phyloP scores from a whole-genome alignment of 1,139 yeast species.

The Kodamaea fungicola region DNA sequence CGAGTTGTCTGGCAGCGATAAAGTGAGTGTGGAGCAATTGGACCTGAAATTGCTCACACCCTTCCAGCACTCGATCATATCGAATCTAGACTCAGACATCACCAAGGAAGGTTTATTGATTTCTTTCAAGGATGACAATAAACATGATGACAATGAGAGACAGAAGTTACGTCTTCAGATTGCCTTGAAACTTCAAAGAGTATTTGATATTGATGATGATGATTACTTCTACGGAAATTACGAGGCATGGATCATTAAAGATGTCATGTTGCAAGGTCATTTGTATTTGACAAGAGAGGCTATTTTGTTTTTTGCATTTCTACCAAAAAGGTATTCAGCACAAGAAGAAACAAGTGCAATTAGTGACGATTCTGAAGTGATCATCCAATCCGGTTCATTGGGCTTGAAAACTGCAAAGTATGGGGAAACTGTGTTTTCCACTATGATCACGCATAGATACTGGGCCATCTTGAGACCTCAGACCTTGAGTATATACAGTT shows the following conservation, averaged over 20 bases:
- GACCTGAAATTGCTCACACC: constrained; percentile 14
- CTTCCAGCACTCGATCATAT: constrained; percentile 35
- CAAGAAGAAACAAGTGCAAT: neutral
- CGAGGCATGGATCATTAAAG: constrained; percentile 77
- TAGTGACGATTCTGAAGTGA: constrained; percentile 28
- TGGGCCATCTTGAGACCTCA: constrained; percentile 81
- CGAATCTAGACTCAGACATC: constrained; percentile 28
- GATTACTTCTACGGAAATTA: constrained; percentile 56
- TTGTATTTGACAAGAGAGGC: constrained; percentile 64
- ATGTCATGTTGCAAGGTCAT: constrained; percentile 84
- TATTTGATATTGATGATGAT: constrained; percentile 40
- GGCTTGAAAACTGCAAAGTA: constrained; percentile 48
- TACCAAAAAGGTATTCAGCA: constrained; percentile 52
- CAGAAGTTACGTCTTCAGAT: constrained; percentile 23
- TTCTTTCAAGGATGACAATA: constrained; percentile 13
- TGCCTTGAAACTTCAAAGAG: constrained; percentile 36
- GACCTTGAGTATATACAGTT: constrained; percentile 64
- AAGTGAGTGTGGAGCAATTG: neutral
- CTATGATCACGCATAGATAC: constrained; percentile 38
- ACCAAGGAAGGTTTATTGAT: constrained; percentile 20
- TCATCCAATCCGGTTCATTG: constrained; percentile 45
- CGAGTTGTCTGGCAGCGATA: neutral
- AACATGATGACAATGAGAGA: constrained; percentile 10
- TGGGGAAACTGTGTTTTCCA: constrained; percentile 36
- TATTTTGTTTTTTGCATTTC: constrained; percentile 72